phyloP scores from a whole-genome alignment of 2,329 filamentous ascomycete genomes.

The Aschersonia sp. region DNA sequence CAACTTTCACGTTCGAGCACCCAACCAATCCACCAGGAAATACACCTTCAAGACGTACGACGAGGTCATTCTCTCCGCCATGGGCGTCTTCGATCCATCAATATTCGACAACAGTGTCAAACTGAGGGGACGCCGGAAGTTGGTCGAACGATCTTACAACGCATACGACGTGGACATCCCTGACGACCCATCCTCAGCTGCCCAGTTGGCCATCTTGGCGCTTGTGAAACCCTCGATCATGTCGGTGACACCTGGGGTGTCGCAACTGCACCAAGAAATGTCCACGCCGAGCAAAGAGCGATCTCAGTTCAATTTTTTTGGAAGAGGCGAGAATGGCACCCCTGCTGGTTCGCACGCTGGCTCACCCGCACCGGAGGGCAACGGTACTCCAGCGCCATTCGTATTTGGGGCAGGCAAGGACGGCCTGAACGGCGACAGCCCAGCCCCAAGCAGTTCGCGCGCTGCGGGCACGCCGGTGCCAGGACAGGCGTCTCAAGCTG shows the following conservation, averaged over 20 bases:
- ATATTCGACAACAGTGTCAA: slow-evolving; percentile 79
- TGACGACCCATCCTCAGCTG: slow-evolving; percentile 77
- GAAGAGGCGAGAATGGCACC: slow-evolving; percentile 53
- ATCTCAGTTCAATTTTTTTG: slow-evolving; percentile 54
- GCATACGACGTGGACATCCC: slow-evolving; percentile 78
- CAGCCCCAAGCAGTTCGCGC: slow-evolving; percentile 35
- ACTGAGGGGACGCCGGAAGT: slow-evolving; percentile 60
- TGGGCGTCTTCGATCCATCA: slow-evolving; percentile 83
- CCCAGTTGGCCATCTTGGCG: slow-evolving; percentile 56
- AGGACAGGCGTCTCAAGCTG: slow-evolving; percentile 14
- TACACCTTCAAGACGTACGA: slow-evolving; percentile 97
- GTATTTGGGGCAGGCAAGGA: slow-evolving; percentile 37
- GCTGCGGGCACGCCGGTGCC: slow-evolving; percentile 30
- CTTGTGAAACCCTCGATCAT: slow-evolving; percentile 44
- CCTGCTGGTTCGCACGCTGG: slow-evolving; percentile 76
- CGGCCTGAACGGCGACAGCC: slow-evolving; percentile 31
- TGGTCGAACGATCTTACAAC: slow-evolving; percentile 81
- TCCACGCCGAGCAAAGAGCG: slow-evolving; percentile 49
- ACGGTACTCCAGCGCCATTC: slow-evolving; percentile 48
- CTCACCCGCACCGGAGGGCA: slow-evolving; percentile 71
- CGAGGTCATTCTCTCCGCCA: slow-evolving; percentile 82
- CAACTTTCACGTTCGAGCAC: slow-evolving; percentile 81
- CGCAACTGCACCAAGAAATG: slow-evolving; percentile 25
- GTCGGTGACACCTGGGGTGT: slow-evolving; percentile 17
- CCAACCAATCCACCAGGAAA: slow-evolving; percentile 78